Evolutionary conservation across 1,284 basidiomycete genomes (phyloP).

Genomic region (Ustilago tritici): DNA sequence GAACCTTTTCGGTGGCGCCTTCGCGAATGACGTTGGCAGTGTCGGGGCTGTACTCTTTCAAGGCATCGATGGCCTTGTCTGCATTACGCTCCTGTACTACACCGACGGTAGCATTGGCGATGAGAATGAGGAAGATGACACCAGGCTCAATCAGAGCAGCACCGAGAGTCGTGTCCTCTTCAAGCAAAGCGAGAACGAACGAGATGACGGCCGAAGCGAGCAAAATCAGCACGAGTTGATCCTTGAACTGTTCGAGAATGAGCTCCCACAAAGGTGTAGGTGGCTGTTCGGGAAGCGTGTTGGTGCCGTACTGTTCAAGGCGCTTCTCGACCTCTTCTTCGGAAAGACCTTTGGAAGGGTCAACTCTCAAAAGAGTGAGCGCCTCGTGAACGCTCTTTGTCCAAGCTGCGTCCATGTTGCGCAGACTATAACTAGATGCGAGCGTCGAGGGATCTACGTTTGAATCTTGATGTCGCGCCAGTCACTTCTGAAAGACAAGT

Average conservation of each 20-base stretch:
- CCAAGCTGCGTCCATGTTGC: constrained; percentile 66
- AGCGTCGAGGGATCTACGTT: background rate
- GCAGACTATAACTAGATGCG: background rate
- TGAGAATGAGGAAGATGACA: constrained; percentile 69
- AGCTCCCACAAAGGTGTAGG: constrained; percentile 91
- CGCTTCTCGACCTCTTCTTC: constrained; percentile 50
- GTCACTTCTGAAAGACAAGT: constrained; percentile 1
- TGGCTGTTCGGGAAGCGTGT: constrained; percentile 83
- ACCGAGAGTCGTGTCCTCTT: constrained; percentile 62
- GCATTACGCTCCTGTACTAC: constrained; percentile 69
- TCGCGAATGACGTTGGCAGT: constrained; percentile 62
- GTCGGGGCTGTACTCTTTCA: constrained; percentile 67
- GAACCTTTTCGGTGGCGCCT: constrained; percentile 48
- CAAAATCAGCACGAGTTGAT: constrained; percentile 68
- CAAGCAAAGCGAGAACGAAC: constrained; percentile 65
- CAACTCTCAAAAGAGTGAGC: constrained; percentile 55
- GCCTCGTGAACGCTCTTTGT: constrained; percentile 60
- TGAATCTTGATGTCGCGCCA: background rate
- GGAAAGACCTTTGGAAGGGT: constrained; percentile 58
- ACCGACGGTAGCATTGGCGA: constrained; percentile 68
- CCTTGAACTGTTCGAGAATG: constrained; percentile 91
- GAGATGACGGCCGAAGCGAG: constrained; percentile 67
- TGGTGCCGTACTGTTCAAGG: constrained; percentile 53
- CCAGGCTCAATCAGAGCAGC: constrained; percentile 68
- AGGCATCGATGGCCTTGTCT: constrained; percentile 68